Percentiles rank a stretch among this genome's conserved stretches.
Conservation (phyloP, 1,284 basidiomycete species). For the Clitocybe nebularis region DNA sequence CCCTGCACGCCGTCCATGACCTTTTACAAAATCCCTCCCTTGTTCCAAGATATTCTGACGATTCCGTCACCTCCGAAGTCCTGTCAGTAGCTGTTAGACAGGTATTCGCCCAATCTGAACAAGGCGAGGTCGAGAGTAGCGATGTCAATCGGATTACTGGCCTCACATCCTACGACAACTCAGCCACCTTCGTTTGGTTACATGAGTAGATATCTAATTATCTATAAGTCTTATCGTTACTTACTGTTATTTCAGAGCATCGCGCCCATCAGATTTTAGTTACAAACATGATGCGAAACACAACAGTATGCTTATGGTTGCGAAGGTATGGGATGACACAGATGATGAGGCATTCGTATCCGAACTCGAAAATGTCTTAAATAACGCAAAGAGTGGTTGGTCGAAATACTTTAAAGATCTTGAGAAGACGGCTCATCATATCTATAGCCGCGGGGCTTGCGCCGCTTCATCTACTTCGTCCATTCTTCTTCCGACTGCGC, state of each 20-base stretch:
- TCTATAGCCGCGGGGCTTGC: constrained; percentile 29
- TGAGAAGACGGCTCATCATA: constrained; percentile 29
- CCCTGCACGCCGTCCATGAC: constrained; percentile 54
- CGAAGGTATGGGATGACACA: constrained; percentile 45
- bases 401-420: constrained; percentile 13
- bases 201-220: constrained; percentile 58
- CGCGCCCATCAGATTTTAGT: constrained; percentile 65
- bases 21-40: constrained; percentile 44
- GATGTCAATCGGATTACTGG: constrained; percentile 61
- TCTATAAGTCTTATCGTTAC: constrained; percentile 10
- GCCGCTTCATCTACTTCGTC: constrained; percentile 51
- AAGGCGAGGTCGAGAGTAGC: constrained; percentile 32
- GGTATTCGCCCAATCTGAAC: constrained; percentile 46
- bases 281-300: constrained; percentile 76
- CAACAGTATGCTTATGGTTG: constrained; percentile 53
- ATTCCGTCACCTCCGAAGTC: constrained; percentile 34
- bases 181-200: constrained; percentile 53
- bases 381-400: constrained; percentile 32
- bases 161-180: constrained; percentile 49
- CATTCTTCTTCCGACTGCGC: constrained; percentile 47
- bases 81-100: constrained; percentile 48
- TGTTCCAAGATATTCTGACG: constrained; percentile 22
- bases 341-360: constrained; percentile 34
- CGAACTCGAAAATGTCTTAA: constrained; percentile 34
- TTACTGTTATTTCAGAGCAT: constrained; percentile 35